Base-by-base conservation (phyloP, 805 yeast species). In the Metschnikowia colocasiae region DNA sequence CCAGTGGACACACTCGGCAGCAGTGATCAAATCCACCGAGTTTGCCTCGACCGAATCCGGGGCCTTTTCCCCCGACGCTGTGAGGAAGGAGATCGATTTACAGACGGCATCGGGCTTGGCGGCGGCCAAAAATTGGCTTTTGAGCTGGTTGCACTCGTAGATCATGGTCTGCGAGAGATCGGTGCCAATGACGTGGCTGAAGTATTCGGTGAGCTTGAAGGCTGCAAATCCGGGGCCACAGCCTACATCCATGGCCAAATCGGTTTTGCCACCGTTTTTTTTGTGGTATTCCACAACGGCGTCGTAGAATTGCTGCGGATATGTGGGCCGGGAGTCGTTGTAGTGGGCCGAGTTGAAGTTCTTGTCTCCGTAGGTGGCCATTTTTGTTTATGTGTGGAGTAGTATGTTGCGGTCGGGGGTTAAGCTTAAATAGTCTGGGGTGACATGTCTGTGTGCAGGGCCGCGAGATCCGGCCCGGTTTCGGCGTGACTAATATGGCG, bases 1-100 rank as follows among this genome's bases (percentile, higher is more conserved):
- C 96, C 96, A 90, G 64, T 90, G 97, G n/a, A 78, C 80, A 49
- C 90, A 85, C 60, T 90, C 90, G 0, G 91, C 95, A n/a, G 83
- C 86, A 2, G 89, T 77, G 12, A 88, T 70, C 56, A 88, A 50
- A 59, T 85, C 95, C 6, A 81, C 78, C 0, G 79, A 61, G 8
- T 56, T 47, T 3, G 52, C 42, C 2, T 40, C 36, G 1, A 65
- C 56, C 2, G 39, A 41, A 1, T 10, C 12, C 2, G 73, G 70
- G 1, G 60, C 52, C 10, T 46, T 25, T 43, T 67, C 73, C 2
- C 62, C 71, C 1, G 63, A 49, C 0, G 64, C 65, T 3, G 52
- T 51, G 22, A 45, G 22, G 45, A 67, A 68, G 19, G 48, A 39
- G 15, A 67, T 51, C 7, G 46, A 40, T 12, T 32, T 44, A 19